phyloP scores from a whole-genome alignment of 768 basidiomycete species.

The Tricholoma matsutake region DNA sequence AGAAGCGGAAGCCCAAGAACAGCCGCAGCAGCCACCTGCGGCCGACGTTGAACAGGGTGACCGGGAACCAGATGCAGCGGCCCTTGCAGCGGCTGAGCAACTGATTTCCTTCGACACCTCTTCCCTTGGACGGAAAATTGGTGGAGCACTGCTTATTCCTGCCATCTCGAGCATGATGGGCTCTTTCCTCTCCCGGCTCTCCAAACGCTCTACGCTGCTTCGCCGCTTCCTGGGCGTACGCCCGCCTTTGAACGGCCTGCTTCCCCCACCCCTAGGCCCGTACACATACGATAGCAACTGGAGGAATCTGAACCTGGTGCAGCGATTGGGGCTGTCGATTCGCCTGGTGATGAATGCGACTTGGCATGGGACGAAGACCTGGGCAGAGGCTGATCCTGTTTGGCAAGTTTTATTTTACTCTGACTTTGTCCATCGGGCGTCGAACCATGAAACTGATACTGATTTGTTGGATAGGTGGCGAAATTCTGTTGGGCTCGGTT shows the following conservation, averaged over 20 bases:
- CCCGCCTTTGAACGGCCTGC: conserved; percentile 19
- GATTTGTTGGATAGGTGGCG: conserved; percentile 46
- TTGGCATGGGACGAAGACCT: conserved; percentile 56
- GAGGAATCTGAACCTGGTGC: conserved; percentile 21
- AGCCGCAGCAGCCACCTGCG: conserved; percentile 14
- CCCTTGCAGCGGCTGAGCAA: conserved; percentile 49
- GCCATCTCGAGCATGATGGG: conserved; percentile 68
- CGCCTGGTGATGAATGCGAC: conserved; percentile 44
- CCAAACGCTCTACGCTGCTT: conserved; percentile 40
- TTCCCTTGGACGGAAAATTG: conserved; percentile 63
- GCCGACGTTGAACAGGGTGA: conserved; percentile 25
- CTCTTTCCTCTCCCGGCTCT: conserved; percentile 49
- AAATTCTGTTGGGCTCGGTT: conserved; percentile 63
- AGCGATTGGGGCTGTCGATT: conserved; percentile 26
- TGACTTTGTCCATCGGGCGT: not conserved
- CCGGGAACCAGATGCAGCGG: conserved; percentile 41
- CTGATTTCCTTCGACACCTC: conserved; percentile 55
- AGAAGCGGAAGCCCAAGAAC: not conserved
- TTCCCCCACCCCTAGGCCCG: conserved; percentile 12
- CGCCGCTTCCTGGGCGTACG: conserved; percentile 37
- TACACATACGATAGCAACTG: conserved; percentile 13
- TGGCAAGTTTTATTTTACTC: conserved; percentile 42
- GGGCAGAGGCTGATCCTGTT: conserved; percentile 69
- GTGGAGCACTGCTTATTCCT: conserved; percentile 68
- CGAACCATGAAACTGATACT: not conserved